Evolutionary conservation across 1,284 basidiomycete species (phyloP).

Genomic region (Wolfiporia cocos): DNA sequence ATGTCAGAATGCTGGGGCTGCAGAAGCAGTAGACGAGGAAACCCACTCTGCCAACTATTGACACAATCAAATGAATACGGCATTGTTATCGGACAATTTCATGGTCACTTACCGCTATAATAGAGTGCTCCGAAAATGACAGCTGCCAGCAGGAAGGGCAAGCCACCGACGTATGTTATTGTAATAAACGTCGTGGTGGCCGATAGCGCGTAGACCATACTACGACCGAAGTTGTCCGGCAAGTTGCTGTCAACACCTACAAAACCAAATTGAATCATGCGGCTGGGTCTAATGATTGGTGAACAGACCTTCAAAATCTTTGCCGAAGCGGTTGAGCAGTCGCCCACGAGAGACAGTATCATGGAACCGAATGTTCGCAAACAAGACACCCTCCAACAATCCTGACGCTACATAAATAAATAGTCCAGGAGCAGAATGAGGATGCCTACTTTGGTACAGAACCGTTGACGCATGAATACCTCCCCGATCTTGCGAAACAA

Average conservation of each 20-base stretch:
- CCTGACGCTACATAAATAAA: conserved; percentile 28
- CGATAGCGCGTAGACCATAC: conserved; percentile 54
- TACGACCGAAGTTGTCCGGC: conserved; percentile 83
- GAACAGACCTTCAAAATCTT: conserved; percentile 82
- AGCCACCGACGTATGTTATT: conserved; percentile 79
- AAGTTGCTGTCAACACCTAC: conserved; percentile 79
- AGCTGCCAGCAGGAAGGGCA: conserved; percentile 62
- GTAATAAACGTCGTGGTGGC: conserved; percentile 66
- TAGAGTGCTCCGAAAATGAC: conserved; percentile 59
- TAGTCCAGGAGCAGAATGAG: conserved; percentile 12
- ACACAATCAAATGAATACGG: too few relatives aligned
- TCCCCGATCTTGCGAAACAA: conserved; percentile 43
- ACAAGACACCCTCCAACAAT: conserved; percentile 81
- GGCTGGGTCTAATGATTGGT: neutral
- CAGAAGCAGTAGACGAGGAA: too few relatives aligned
- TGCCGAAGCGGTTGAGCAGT: conserved; percentile 85
- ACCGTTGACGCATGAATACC: conserved; percentile 65
- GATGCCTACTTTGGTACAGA: conserved; percentile 59
- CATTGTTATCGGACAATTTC: too few relatives aligned
- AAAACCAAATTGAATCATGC: neutral
- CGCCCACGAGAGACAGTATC: conserved; percentile 88
- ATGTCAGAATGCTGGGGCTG: too few relatives aligned
- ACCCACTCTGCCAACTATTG: conserved; percentile 43
- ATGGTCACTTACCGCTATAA: conserved; percentile 57
- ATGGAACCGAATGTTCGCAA: conserved; percentile 90